A percentile compares a stretch with the other conserved stretches of the same genome.
Conservation (phyloP, 306 rosid genomes). For the Lathyrus aphaca region DNA sequence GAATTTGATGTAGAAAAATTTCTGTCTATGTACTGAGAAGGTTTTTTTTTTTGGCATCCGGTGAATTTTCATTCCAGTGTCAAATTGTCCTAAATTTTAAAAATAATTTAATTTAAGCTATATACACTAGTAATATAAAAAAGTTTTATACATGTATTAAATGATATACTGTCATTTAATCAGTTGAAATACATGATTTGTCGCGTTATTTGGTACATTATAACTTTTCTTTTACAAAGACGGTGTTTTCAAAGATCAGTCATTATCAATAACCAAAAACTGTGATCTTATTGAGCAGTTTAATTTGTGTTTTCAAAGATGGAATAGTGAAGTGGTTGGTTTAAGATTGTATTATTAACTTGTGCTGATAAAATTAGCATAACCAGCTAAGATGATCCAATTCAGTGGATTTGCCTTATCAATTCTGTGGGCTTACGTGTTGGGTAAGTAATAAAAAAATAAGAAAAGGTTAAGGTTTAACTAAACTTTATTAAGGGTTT, state of each 20-base stretch:
- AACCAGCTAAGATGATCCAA: not conserved
- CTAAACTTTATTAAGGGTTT: not conserved
- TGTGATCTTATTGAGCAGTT: not conserved
- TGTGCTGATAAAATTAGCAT: not conserved
- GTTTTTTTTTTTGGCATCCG: slow-evolving; percentile 8
- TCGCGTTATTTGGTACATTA: no score
- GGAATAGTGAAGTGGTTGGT: not conserved
- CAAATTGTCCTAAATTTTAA: not conserved
- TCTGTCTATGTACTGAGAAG: not conserved
- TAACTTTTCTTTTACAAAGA: no score
- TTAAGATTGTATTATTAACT: not conserved
- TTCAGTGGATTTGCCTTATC: not conserved
- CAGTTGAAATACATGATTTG: no score
- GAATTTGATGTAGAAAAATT: slow-evolving; percentile 21
- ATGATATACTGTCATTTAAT: no score
- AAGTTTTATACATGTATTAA: no score
- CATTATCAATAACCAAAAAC: slow-evolving; percentile 4
- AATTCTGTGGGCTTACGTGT: not conserved
- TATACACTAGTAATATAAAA: no score
- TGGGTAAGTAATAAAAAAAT: not conserved
- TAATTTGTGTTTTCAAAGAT: not conserved
- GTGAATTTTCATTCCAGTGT: slow-evolving; percentile 20
- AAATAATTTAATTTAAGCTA: no score
- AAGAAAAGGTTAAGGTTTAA: not conserved
- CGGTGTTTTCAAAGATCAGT: not conserved